A percentile compares a stretch with the other conserved stretches of the same genome.
These are phyloP conservation scores for Arachis monticola DNA, from an alignment of 331 rosid genomes.

Conservation along the genomic window DNA sequence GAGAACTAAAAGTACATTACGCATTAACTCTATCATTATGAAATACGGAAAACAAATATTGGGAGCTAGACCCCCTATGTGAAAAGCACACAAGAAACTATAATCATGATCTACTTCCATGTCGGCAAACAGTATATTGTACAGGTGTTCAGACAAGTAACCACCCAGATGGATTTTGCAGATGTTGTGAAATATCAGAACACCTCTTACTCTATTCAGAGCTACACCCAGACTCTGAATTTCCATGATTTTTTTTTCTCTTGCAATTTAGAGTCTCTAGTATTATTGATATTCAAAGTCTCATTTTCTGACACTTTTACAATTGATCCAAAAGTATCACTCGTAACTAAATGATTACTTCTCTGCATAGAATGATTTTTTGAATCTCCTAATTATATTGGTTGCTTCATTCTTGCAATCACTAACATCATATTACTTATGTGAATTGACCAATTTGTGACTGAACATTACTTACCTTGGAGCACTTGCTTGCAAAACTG, in stretches of 20 bases:
- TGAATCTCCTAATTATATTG: neutral
- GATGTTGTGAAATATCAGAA: slow-evolving; percentile 39
- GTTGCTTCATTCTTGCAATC: slow-evolving; percentile 26
- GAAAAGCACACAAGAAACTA: slow-evolving; percentile 65
- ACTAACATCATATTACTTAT: slow-evolving; percentile 28
- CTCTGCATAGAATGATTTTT: slow-evolving; percentile 34
- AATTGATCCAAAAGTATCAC: slow-evolving; percentile 31
- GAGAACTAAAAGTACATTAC: slow-evolving; percentile 2
- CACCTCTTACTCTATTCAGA: slow-evolving; percentile 34
- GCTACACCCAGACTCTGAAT: slow-evolving; percentile 19
- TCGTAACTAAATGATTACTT: slow-evolving; percentile 23
- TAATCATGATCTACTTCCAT: slow-evolving; percentile 43
- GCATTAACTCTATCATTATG: slow-evolving; percentile 38
- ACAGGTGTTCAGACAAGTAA: slow-evolving; percentile 36
- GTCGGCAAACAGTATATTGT: slow-evolving; percentile 43
- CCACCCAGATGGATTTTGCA: slow-evolving; percentile 37
- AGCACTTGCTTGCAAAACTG: slow-evolving; percentile 35
- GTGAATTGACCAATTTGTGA: slow-evolving; percentile 36
- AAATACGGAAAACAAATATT: slow-evolving; percentile 10
- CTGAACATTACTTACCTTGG: slow-evolving; percentile 5
- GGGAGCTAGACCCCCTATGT: slow-evolving; percentile 35
- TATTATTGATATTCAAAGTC: slow-evolving; percentile 28
- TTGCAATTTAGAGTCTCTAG: slow-evolving; percentile 23
- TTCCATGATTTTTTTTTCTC: slow-evolving; percentile 37
- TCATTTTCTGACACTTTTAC: slow-evolving; percentile 36